Conservation (phyloP, 805 yeast genomes). For the Candida railenensis region DNA sequence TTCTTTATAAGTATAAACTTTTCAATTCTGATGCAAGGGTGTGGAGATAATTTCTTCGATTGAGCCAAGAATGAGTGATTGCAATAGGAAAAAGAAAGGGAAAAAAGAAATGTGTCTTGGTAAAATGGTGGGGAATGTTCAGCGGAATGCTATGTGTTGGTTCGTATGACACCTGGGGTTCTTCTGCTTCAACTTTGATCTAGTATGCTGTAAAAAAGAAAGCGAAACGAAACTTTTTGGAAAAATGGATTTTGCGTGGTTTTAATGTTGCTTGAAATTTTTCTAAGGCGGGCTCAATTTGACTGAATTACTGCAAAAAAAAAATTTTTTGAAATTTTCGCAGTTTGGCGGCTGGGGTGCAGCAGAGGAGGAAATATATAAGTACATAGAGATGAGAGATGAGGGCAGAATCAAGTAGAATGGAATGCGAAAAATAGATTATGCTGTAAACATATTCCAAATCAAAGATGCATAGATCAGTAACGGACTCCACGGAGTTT, state of each 20-base stretch:
- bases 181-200: too few species aligned
- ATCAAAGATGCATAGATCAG: too few species aligned
- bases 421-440: too few species aligned
- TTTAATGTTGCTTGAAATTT: neutral
- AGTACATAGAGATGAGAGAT: too few species aligned
- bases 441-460: too few species aligned
- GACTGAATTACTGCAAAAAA: neutral
- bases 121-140: neutral
- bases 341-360: neutral
- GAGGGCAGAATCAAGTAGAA: too few species aligned
- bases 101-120: neutral
- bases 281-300: neutral
- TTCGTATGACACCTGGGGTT: too few species aligned
- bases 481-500: too few species aligned
- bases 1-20: neutral
- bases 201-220: too few species aligned
- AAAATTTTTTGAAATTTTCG: neutral
- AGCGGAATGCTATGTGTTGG: too few species aligned
- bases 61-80: neutral
- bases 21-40: neutral
- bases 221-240: neutral
- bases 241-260: neutral
- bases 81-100: neutral
- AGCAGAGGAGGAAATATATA: neutral
- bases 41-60: neutral